Percentiles rank a stretch among this genome's conserved stretches.
Conservation (phyloP, 225 moss, liverwort and hornwort genomes). For the Polytrichum formosum region DNA sequence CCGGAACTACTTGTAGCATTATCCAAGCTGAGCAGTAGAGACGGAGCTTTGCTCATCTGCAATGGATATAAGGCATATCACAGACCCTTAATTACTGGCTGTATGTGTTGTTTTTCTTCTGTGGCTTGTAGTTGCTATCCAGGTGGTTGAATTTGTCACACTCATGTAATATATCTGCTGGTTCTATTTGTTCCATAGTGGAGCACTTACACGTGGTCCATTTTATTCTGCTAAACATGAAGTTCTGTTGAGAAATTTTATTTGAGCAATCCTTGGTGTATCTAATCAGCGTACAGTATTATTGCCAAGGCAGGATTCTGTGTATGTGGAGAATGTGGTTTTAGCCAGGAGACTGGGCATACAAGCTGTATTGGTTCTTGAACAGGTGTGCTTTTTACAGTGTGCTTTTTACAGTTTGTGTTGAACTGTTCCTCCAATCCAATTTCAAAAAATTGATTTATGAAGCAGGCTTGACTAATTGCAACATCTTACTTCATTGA, state of each 20-base stretch:
- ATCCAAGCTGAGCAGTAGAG: slow-evolving; percentile 66
- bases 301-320: slow-evolving; percentile 47
- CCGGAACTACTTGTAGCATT: slow-evolving; percentile 77
- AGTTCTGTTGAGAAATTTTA: too few relatives aligned
- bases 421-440: too few relatives aligned
- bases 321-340: slow-evolving; percentile 68
- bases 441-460: too few relatives aligned
- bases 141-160: too few relatives aligned
- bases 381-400: slow-evolving; percentile 42
- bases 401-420: not conserved
- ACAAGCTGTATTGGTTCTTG: slow-evolving; percentile 68
- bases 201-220: too few relatives aligned
- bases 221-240: too few relatives aligned
- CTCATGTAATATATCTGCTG: too few relatives aligned
- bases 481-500: too few relatives aligned
- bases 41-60: slow-evolving; percentile 73
- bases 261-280: not conserved
- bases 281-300: not conserved
- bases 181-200: too few relatives aligned
- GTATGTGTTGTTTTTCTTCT: slow-evolving; percentile 15
- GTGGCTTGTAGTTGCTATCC: slow-evolving; percentile 5
- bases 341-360: slow-evolving; percentile 66
- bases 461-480: too few relatives aligned
- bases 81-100: slow-evolving; percentile 18
- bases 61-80: slow-evolving; percentile 87